Conservation (phyloP, 83 land plant species). For the Picea engelmannii region DNA sequence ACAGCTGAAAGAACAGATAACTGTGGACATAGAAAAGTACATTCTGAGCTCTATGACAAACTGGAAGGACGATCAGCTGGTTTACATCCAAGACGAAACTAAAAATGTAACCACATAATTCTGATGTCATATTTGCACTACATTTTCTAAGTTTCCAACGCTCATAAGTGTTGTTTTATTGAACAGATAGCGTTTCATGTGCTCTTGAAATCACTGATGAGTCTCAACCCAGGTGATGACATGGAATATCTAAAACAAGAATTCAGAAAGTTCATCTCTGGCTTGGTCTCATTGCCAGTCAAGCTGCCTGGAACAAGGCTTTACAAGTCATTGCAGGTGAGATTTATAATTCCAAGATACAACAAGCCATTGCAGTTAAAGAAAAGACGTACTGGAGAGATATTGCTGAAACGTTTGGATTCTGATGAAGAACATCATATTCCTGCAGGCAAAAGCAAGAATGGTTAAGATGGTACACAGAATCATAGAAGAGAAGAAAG, state of each 20-base stretch:
- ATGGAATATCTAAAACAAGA: slow-evolving; percentile 52
- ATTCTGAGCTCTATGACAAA: slow-evolving; percentile 30
- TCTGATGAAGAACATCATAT: neutral
- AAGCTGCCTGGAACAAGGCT: slow-evolving; percentile 58
- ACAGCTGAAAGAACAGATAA: slow-evolving; percentile 53
- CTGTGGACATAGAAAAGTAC: slow-evolving; percentile 44
- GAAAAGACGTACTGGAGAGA: neutral
- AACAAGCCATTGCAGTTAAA: neutral
- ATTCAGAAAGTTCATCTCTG: slow-evolving; percentile 57
- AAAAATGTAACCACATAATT: slow-evolving; percentile 34
- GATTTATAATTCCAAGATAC: slow-evolving; percentile 4
- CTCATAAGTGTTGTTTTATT: neutral
- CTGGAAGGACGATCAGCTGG: slow-evolving; percentile 36
- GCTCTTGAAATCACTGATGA: slow-evolving; percentile 54
- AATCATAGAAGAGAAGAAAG: slow-evolving; percentile 36
- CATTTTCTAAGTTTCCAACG: neutral
- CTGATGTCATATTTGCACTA: neutral
- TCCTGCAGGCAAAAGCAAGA: slow-evolving; percentile 56
- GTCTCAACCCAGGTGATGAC: slow-evolving; percentile 49
- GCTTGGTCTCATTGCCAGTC: slow-evolving; percentile 59
- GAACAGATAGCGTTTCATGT: slow-evolving; percentile 66
- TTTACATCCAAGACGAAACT: slow-evolving; percentile 62
- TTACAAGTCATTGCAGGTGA: slow-evolving; percentile 61
- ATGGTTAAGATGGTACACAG: slow-evolving; percentile 45
- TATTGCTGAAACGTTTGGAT: neutral